phyloP scores from a whole-genome alignment of 192 early-diverging fungal species.

The Coemansia sp. region DNA sequence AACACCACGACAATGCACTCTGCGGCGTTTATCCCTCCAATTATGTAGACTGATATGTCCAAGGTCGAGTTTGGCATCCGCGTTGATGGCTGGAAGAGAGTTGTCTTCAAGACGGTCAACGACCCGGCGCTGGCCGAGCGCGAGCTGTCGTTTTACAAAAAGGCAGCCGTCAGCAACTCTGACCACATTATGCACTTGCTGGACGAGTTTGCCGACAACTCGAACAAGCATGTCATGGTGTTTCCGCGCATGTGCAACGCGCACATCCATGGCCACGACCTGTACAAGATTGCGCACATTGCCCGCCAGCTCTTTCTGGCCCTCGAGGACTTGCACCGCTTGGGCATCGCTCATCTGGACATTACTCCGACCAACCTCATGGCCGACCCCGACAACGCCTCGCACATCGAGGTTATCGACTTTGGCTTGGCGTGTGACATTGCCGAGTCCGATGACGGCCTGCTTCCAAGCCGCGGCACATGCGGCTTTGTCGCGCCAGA shows the following conservation, averaged over 20 bases:
- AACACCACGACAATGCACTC: neutral
- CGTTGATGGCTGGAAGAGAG: conserved; percentile 56
- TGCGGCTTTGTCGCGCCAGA: conserved; percentile 74
- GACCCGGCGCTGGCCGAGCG: conserved; percentile 54
- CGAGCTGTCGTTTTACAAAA: conserved; percentile 57
- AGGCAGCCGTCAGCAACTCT: conserved; percentile 37
- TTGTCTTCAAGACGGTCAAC: conserved; percentile 66
- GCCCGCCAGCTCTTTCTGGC: conserved; percentile 55
- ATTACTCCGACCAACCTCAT: conserved; percentile 66
- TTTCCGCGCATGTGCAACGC: conserved; percentile 58
- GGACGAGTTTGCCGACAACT: conserved; percentile 63
- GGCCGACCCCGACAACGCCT: conserved; percentile 52
- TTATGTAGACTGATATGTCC: conserved; percentile 54
- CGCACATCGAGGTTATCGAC: conserved; percentile 67
- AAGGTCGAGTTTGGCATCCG: conserved; percentile 66
- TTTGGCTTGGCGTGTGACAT: conserved; percentile 68
- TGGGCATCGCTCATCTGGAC: conserved; percentile 67
- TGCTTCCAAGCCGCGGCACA: conserved; percentile 66
- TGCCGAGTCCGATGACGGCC: conserved; percentile 9
- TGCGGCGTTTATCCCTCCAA: conserved; percentile 6
- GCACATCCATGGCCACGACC: conserved; percentile 53
- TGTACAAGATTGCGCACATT: conserved; percentile 56
- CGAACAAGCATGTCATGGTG: conserved; percentile 58
- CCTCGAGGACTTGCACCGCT: conserved; percentile 60
- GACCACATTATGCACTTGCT: conserved; percentile 57